These are phyloP conservation scores for Scytalidium sp. DNA, from an alignment of 2,329 filamentous ascomycete species.

Conservation along the genomic window DNA sequence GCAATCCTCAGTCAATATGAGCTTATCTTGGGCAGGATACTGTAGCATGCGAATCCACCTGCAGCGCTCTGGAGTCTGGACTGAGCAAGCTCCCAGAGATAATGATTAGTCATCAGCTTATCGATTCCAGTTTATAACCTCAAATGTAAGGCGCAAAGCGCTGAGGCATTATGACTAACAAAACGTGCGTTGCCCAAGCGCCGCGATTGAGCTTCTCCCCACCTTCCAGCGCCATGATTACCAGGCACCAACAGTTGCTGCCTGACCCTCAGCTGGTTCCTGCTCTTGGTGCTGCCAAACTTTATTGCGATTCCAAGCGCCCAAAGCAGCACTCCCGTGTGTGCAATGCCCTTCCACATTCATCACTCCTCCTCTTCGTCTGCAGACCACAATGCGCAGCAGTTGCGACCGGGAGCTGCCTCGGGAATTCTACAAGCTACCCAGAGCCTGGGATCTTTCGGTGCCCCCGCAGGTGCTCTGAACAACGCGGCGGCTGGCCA, in stretches of 20 bases:
- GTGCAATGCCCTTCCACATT: slow-evolving; percentile 18
- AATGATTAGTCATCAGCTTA: too few species aligned
- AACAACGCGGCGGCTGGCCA: slow-evolving; percentile 13
- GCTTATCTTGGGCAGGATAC: too few species aligned
- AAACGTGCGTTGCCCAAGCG: neutral
- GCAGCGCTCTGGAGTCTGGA: too few species aligned
- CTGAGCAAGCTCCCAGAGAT: too few species aligned
- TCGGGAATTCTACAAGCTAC: slow-evolving; percentile 25
- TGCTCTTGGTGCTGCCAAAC: neutral
- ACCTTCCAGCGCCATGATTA: neutral
- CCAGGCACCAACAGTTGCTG: neutral
- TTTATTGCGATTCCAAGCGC: neutral
- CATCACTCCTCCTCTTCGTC: slow-evolving; percentile 18
- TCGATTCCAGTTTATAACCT: too few species aligned
- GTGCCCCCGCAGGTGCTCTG: slow-evolving; percentile 20
- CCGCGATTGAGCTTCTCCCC: neutral
- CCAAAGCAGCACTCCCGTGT: neutral
- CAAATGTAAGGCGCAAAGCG: too few species aligned
- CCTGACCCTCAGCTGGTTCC: neutral
- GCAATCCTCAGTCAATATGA: too few species aligned
- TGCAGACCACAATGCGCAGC: slow-evolving; percentile 18
- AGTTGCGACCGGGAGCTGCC: slow-evolving; percentile 15
- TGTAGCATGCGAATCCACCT: too few species aligned
- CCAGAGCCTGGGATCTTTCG: slow-evolving; percentile 26
- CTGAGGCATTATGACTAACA: too few species aligned